phyloP scores from a whole-genome alignment of 2,329 filamentous ascomycete genomes.

The Paecilomyces dactylethromorphus region DNA sequence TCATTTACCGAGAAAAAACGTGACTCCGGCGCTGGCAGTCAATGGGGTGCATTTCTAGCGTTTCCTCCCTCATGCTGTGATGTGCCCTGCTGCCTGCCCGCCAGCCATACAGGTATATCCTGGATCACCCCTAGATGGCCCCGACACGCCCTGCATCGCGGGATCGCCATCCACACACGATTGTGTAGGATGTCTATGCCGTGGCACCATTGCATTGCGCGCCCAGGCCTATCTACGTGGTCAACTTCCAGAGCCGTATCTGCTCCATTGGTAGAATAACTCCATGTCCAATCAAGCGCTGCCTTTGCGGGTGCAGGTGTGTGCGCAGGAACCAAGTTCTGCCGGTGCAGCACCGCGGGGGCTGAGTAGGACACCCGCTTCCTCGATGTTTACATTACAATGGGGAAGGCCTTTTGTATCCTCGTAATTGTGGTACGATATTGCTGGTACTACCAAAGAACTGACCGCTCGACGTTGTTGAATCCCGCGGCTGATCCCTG shows the following conservation, averaged over 20 bases:
- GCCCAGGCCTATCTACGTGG: background rate
- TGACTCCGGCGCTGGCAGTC: background rate
- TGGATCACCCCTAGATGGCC: background rate
- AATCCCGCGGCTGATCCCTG: background rate
- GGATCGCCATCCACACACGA: background rate
- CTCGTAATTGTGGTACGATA: background rate
- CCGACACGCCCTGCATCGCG: background rate
- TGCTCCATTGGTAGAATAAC: background rate
- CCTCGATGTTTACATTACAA: background rate
- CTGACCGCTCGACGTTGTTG: no score
- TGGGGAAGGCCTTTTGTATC: background rate
- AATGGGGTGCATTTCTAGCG: background rate
- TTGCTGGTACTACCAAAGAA: no score
- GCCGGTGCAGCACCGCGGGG: background rate
- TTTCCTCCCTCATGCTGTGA: background rate
- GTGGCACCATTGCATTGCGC: background rate
- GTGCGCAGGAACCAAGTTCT: background rate
- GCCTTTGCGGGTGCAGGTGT: background rate
- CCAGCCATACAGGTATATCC: background rate
- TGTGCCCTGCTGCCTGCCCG: background rate
- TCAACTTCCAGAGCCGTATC: background rate
- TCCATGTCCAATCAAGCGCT: background rate
- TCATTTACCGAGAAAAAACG: background rate
- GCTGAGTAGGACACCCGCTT: background rate
- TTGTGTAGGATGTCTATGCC: background rate